These are phyloP conservation scores for Tulasnella sp. DNA, from an alignment of 768 basidiomycete genomes.

Conservation along the genomic window DNA sequence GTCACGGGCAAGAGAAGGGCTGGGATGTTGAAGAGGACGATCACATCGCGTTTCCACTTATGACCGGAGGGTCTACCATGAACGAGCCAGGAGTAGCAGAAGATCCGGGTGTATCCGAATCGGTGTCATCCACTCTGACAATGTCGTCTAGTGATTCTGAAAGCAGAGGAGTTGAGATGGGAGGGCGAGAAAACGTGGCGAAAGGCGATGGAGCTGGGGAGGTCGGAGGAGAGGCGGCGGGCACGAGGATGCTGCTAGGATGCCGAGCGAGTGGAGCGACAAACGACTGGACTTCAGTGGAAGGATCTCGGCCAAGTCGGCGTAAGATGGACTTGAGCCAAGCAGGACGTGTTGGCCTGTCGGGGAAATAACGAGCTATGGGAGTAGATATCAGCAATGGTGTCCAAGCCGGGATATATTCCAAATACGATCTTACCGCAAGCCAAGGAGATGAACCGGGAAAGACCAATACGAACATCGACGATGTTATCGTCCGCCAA, in stretches of 20 bases:
- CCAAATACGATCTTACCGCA: slow-evolving; percentile 53
- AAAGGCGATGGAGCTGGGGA: slow-evolving; percentile 27
- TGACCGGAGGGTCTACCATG: background rate
- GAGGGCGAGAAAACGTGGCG: slow-evolving; percentile 35
- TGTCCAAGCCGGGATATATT: background rate
- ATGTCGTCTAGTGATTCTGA: slow-evolving; percentile 30
- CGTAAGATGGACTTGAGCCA: slow-evolving; percentile 30
- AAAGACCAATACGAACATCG: slow-evolving; percentile 84
- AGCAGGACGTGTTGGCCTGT: slow-evolving; percentile 24
- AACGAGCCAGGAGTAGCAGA: background rate
- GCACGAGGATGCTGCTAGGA: slow-evolving; percentile 23
- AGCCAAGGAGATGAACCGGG: slow-evolving; percentile 66
- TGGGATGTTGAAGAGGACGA: background rate
- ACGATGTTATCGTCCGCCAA: slow-evolving; percentile 63
- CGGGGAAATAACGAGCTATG: slow-evolving; percentile 25
- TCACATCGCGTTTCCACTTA: background rate
- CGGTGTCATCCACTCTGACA: slow-evolving; percentile 15
- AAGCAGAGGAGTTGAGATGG: slow-evolving; percentile 20
- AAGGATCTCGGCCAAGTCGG: slow-evolving; percentile 31
- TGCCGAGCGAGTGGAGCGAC: slow-evolving; percentile 27
- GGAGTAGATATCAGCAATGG: background rate
- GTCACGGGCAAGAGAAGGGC: background rate
- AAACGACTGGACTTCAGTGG: slow-evolving; percentile 35
- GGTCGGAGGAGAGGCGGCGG: background rate
- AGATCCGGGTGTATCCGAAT: background rate